These are phyloP conservation scores for Candolleomyces aberdarensis DNA, from an alignment of 768 basidiomycete species.

Conservation along the genomic window DNA sequence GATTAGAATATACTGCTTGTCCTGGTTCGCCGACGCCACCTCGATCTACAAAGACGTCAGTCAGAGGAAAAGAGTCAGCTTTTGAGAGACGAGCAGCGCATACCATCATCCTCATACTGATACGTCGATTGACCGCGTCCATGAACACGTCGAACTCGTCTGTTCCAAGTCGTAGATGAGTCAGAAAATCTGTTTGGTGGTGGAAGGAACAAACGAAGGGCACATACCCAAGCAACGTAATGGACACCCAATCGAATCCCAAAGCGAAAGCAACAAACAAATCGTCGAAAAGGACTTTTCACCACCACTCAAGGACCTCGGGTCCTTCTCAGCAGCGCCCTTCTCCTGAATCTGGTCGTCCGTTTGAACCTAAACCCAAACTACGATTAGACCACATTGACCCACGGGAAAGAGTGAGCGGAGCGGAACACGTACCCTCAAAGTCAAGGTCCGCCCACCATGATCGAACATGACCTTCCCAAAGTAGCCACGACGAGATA, in stretches of 20 bases:
- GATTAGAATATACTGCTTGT: slow-evolving; percentile 93
- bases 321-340: slow-evolving; percentile 70
- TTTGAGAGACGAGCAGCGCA: slow-evolving; percentile 16
- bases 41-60: slow-evolving; percentile 58
- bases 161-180: slow-evolving; percentile 15
- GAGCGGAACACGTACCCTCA: slow-evolving; percentile 46
- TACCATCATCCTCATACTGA: slow-evolving; percentile 96
- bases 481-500: slow-evolving; percentile 83
- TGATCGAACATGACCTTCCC: slow-evolving; percentile 92
- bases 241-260: slow-evolving; percentile 95
- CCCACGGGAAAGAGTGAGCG: not conserved
- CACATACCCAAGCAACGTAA: slow-evolving; percentile 81
- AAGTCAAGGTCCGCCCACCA: slow-evolving; percentile 50
- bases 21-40: slow-evolving; percentile 80
- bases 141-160: slow-evolving; percentile 99
- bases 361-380: slow-evolving; percentile 61
- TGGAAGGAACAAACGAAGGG: not conserved
- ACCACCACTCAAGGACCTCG: slow-evolving; percentile 84
- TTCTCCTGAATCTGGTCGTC: slow-evolving; percentile 72
- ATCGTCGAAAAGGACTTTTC: slow-evolving; percentile 98
- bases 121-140: slow-evolving; percentile 88
- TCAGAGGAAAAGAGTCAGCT: not conserved
- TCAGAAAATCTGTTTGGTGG: not conserved
- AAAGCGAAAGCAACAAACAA: slow-evolving; percentile 88
- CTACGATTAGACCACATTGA: not conserved